Evolutionary conservation across 108 stramenopile species (phyloP).

Genomic region (Schizochytrium sp.): DNA sequence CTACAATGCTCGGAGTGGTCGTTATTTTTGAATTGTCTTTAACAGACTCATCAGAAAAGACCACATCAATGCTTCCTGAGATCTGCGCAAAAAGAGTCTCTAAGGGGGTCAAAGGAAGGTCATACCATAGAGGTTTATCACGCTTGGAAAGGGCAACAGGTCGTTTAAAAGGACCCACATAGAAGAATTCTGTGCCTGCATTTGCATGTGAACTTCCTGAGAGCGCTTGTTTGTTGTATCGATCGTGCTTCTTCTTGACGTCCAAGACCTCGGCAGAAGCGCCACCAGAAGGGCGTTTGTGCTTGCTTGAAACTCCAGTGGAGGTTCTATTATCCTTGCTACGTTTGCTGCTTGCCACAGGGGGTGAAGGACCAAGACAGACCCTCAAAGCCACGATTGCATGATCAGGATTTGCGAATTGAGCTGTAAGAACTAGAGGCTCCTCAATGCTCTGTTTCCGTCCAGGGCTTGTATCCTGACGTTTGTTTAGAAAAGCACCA

Average conservation of each 20-base stretch:
- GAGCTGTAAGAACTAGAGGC: constrained; percentile 10
- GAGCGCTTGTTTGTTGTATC: not conserved
- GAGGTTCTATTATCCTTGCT: not conserved
- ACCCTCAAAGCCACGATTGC: constrained; percentile 4
- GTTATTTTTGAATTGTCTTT: not conserved
- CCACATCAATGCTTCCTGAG: not conserved
- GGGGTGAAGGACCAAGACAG: not conserved
- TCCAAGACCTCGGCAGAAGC: not conserved
- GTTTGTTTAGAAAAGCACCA: not conserved
- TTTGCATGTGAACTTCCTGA: not conserved
- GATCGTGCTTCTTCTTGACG: not conserved
- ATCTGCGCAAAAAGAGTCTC: not conserved
- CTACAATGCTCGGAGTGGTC: not conserved
- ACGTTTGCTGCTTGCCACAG: not conserved
- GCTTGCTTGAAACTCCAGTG: not conserved
- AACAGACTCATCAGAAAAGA: not conserved
- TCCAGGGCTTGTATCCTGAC: not conserved
- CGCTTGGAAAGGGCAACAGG: not conserved
- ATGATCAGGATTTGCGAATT: not conserved
- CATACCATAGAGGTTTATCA: not conserved
- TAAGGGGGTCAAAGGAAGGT: constrained; percentile 3
- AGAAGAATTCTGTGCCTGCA: not conserved
- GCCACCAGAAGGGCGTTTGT: not conserved
- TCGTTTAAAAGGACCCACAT: constrained; percentile 5
- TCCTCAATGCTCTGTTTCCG: not conserved